Base-by-base conservation (phyloP, 1,284 basidiomycete species). In the Marasmius sp. region DNA sequence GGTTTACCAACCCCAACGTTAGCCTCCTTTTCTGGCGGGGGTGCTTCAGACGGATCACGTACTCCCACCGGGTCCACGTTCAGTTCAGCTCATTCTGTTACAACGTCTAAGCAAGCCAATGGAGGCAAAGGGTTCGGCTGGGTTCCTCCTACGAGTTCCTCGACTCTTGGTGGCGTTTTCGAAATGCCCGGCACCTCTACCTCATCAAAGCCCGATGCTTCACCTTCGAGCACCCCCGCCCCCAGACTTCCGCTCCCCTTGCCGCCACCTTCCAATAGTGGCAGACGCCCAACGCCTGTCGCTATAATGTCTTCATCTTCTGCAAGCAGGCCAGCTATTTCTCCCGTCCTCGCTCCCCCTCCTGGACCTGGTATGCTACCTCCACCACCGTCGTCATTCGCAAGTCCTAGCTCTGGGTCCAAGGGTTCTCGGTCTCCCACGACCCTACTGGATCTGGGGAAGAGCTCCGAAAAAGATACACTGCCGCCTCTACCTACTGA, bases 271-370 rank as follows among this genome's bases (percentile, higher is more conserved):
- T 14, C 45, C 16, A 47, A 47, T 16, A 14, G 8, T 47, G 45
- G 27, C 11, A 59, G 64, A 65, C 51, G 61, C 33, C 57, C 57
- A n/a, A 59, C 57, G 3, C 66, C 67, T 54, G 52, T 64, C 57
- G 72, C 73, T 6, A 68, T 74, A 33, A 75, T 75, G 73, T 71
- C 72, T 27, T 64, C 61, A 50, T 60, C 67, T 6, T 61, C 68
- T 36, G 11, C 52, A 37, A 14, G 3, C 14, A 4, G 34, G 18
- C 37, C 52, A n/a, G 9, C 18, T 61, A 68, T 33, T 7, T 10
- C 47, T 18, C 58, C 18, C 51, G 54, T 14, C 39, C 45, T 48
- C 14, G 12, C 41, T 36, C 43, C 52, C 27, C 48, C 54, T 34
- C 62, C 65, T 33, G 59, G 59, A 27, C 62, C 66, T 47, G 54